Percentiles rank a stretch among this genome's conserved stretches.
Evolutionary conservation across 495 filamentous ascomycete species (phyloP).

Genomic region (Articulospora tetracladia): DNA sequence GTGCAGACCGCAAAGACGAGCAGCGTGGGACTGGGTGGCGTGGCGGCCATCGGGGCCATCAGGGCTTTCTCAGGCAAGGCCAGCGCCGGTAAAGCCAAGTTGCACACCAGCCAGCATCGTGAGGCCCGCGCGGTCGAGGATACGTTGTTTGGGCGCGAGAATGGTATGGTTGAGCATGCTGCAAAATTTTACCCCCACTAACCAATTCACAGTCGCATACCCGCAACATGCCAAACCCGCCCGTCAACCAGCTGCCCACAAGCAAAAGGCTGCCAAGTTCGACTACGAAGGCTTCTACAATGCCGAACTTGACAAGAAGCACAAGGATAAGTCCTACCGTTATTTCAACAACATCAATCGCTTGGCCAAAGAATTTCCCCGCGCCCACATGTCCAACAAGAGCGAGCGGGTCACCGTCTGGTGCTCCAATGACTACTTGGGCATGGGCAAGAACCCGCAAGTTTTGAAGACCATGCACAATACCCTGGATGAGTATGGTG

Average conservation of each 20-base stretch:
- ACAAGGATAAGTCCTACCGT: constrained; percentile 98
- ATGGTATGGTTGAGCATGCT: constrained; percentile 38
- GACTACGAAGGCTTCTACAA: constrained; percentile 90
- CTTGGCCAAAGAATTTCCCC: constrained; percentile 91
- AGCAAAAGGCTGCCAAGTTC: constrained; percentile 52
- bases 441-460: constrained; percentile 88
- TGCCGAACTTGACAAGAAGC: constrained; percentile 91
- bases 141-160: constrained; percentile 55
- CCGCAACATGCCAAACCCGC: constrained; percentile 19
- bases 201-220: constrained; percentile 9
- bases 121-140: constrained; percentile 69
- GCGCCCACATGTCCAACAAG: constrained; percentile 79
- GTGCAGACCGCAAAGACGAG: constrained; percentile 67
- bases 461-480: constrained; percentile 92
- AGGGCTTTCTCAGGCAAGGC: constrained; percentile 41
- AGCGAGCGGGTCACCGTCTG: constrained; percentile 95
- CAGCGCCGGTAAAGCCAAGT: constrained; percentile 57
- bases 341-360: constrained; percentile 99
- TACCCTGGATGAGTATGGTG: constrained; percentile 90
- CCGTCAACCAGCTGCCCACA: constrained; percentile 11
- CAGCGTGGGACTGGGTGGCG: constrained; percentile 37
- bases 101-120: constrained; percentile 74
- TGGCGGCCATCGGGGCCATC: constrained; percentile 40
- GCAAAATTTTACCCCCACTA: constrained; percentile 5
- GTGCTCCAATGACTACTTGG: constrained; percentile 99